Percentiles rank a stretch among this genome's conserved stretches.
Conservation (phyloP, 495 filamentous ascomycete genomes). For the Aspergillus avenaceus region DNA sequence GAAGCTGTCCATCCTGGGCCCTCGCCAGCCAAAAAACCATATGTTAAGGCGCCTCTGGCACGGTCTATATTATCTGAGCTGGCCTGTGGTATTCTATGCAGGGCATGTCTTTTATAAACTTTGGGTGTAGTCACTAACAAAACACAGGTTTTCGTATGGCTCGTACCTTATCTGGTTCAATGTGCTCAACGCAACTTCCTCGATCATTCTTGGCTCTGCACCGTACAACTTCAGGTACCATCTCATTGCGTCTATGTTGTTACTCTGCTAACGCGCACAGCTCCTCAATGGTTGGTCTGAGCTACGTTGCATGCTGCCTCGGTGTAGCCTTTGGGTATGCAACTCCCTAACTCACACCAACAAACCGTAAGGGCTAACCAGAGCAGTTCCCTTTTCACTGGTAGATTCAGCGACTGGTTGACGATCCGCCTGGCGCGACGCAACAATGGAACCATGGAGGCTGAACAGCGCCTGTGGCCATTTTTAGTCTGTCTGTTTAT, state of each 20-base stretch:
- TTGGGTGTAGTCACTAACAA: neutral
- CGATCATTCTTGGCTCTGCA: slow-evolving; percentile 50
- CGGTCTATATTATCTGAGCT: slow-evolving; percentile 43
- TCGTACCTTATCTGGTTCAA: slow-evolving; percentile 63
- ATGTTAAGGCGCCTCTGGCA: slow-evolving; percentile 42
- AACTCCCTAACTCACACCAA: neutral
- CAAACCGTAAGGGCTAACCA: neutral
- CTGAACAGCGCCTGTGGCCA: slow-evolving; percentile 62
- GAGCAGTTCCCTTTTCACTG: slow-evolving; percentile 42
- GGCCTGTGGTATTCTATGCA: slow-evolving; percentile 63
- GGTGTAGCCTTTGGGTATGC: slow-evolving; percentile 47
- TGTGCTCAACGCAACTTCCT: slow-evolving; percentile 61
- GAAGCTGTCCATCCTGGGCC: slow-evolving; percentile 49
- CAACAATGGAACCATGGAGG: slow-evolving; percentile 59
- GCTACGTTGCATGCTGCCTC: slow-evolving; percentile 55
- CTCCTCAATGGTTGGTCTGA: slow-evolving; percentile 58
- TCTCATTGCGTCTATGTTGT: slow-evolving; percentile 15
- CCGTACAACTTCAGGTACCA: slow-evolving; percentile 54
- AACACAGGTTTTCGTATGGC: slow-evolving; percentile 53
- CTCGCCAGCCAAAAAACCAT: slow-evolving; percentile 46
- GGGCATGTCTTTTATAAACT: slow-evolving; percentile 30
- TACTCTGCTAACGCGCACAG: slow-evolving; percentile 7
- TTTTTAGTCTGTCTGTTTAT: slow-evolving; percentile 51
- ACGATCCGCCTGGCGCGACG: slow-evolving; percentile 54
- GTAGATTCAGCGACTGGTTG: slow-evolving; percentile 56